Evolutionary conservation across 176 grass and related monocot species (phyloP).

Genomic region (Triticum monococcum): DNA sequence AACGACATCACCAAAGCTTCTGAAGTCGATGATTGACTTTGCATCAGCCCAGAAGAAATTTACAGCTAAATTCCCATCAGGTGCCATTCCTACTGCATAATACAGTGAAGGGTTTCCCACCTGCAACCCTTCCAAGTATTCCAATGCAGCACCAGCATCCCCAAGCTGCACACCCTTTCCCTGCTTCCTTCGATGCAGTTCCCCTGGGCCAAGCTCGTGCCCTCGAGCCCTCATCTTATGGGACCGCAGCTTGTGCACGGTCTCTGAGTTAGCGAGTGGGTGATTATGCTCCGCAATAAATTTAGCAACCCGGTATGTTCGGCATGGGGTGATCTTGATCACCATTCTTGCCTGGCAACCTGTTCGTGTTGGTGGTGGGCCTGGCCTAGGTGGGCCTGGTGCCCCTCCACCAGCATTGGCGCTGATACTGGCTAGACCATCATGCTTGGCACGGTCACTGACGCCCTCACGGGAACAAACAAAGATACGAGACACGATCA

Average conservation of each 20-base stretch:
- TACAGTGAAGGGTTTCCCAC: conserved; percentile 62
- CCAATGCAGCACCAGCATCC: conserved; percentile 59
- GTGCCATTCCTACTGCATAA: conserved; percentile 55
- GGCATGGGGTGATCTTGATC: conserved; percentile 76
- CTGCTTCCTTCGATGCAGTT: conserved; percentile 57
- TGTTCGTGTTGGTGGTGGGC: conserved; percentile 62
- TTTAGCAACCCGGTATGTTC: conserved; percentile 57
- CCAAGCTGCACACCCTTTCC: conserved; percentile 61
- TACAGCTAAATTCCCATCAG: conserved; percentile 45
- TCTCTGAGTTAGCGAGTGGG: conserved; percentile 58
- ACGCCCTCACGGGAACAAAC: conserved; percentile 78
- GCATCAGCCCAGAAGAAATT: conserved; percentile 95
- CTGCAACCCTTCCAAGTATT: conserved; percentile 75
- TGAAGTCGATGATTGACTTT: conserved; percentile 75
- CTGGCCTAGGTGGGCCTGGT: conserved; percentile 50
- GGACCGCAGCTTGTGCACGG: conserved; percentile 64
- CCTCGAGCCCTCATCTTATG: conserved; percentile 65
- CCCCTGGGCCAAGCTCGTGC: conserved; percentile 55
- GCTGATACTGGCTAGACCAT: conserved; percentile 8
- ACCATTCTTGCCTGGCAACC: conserved; percentile 79
- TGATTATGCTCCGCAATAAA: conserved; percentile 74
- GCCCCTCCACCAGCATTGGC: conserved; percentile 26
- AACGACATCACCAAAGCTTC: conserved; percentile 81
- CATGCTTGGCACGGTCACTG: conserved; percentile 54
- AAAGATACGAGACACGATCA: conserved; percentile 68